A percentile compares a stretch with the other conserved stretches of the same genome.
Evolutionary conservation across 2,329 filamentous ascomycete genomes (phyloP).

Genomic region (Biscogniauxia marginata): DNA sequence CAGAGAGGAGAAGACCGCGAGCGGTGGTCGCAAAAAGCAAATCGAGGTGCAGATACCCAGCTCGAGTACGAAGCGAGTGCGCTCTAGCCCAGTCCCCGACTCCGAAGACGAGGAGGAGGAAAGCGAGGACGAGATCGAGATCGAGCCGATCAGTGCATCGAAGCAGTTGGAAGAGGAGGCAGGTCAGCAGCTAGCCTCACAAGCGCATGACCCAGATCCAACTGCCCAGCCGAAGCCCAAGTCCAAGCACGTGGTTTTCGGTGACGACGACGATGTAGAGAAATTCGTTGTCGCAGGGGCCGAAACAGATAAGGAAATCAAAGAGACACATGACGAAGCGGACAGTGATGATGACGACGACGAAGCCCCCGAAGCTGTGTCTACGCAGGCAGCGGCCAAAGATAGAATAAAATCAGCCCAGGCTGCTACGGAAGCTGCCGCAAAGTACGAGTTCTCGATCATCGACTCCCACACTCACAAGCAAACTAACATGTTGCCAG

Average conservation of each 20-base stretch:
- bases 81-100: conserved; percentile 19
- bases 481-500: conserved; percentile 32
- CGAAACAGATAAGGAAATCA: conserved; percentile 5
- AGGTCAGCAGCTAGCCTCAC: conserved; percentile 25
- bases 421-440: conserved; percentile 48
- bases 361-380: conserved; percentile 58
- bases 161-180: conserved; percentile 34
- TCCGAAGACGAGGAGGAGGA: conserved; percentile 19
- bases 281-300: conserved; percentile 29
- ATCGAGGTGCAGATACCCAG: conserved; percentile 28
- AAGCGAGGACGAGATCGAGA: conserved; percentile 9
- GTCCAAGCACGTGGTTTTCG: conserved; percentile 32
- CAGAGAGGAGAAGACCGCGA: conserved; percentile 16
- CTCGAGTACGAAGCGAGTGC: conserved; percentile 17
- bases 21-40: conserved; percentile 11
- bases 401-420: conserved; percentile 46
- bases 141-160: conserved; percentile 28
- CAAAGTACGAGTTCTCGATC: conserved; percentile 43
- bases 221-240: conserved; percentile 22
- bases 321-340: neutral
- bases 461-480: neutral
- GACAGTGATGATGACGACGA: conserved; percentile 38
- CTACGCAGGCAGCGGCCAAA: conserved; percentile 47
- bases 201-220: conserved; percentile 15
- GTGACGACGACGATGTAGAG: conserved; percentile 33